Evolutionary conservation across 2,329 filamentous ascomycete species (phyloP), one percentile per base, ranked within the genome.

Genomic region (Xylaria sp.): DNA sequence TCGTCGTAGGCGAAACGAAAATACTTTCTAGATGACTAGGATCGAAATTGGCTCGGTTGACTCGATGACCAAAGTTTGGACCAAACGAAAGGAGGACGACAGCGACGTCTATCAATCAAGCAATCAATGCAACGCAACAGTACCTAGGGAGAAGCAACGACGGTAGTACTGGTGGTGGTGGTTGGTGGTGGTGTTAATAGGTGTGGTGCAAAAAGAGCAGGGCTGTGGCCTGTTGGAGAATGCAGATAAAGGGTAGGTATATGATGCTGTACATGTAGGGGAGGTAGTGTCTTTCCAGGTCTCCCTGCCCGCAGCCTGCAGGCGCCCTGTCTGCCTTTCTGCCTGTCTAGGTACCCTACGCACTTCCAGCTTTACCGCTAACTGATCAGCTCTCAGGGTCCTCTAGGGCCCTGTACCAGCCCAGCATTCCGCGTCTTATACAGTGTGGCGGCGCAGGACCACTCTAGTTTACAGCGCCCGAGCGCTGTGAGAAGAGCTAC

Each of bases 351-450:
- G 47, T 55, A 57, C 61, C 56, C 39, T 53, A 27, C 36, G 21
- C 61, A 19, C 54, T 12, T 51, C 32, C 61, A 42, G 30, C 54
- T 17, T 61, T 54, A 9, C 61, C 53, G 34, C 48, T 61, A 63
- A 47, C 21, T 60, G 4, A 19, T 70, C 64, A 67, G 62, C 56
- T 62, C 53, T 64, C 62, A 69, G 66, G 68, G 62, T 70, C 65
- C 8, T 63, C 34, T 48, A 51, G 36, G 48, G 32, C 61, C 60
- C 36, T 59, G 51, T 62, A 61, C 54, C 7, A 8, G 11, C 7
- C 58, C 55, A 67, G 58, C 58, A 55, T 63, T 65, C 36, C 45
- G 51, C 42, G 50, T 57, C 45, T 55, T 21, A 12, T 67, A 59
- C 64, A 42, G 62, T 63, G 55, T 60, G 68, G 61, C 12, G 67